Conservation (phyloP, 2,329 filamentous ascomycete genomes). For the Aspergillus latus region DNA sequence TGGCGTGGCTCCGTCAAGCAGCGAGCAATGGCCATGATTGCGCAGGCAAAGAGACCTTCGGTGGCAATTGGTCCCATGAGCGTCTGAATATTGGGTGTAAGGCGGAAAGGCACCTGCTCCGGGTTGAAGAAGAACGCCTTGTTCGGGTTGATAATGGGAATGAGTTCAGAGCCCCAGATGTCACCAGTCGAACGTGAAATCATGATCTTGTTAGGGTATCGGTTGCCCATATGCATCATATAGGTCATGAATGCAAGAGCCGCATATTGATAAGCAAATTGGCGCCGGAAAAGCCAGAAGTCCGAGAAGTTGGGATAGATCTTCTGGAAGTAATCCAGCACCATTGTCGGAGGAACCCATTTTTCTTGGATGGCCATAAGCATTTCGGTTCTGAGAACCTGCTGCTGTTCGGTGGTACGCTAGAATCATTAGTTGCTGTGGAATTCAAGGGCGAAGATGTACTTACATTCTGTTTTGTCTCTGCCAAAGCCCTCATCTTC, state of each 20-base stretch:
- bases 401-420: slow-evolving; percentile 63
- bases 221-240: slow-evolving; percentile 93
- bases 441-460: not conserved
- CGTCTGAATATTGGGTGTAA: slow-evolving; percentile 93
- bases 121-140: slow-evolving; percentile 93
- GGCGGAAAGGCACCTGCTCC: slow-evolving; percentile 93
- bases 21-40: slow-evolving; percentile 93
- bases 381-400: slow-evolving; percentile 80
- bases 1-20: slow-evolving; percentile 78
- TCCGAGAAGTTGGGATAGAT: slow-evolving; percentile 87
- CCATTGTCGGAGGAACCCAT: slow-evolving; percentile 80
- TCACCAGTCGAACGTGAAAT: slow-evolving; percentile 85
- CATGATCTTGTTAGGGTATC: slow-evolving; percentile 92
- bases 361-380: slow-evolving; percentile 92
- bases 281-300: slow-evolving; percentile 97
- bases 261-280: slow-evolving; percentile 94
- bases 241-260: slow-evolving; percentile 98
- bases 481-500: slow-evolving; percentile 75
- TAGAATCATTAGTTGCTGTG: slow-evolving; percentile 31
- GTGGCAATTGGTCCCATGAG: slow-evolving; percentile 94
- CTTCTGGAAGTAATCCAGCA: slow-evolving; percentile 83
- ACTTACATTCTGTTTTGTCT: slow-evolving; percentile 60
- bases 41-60: slow-evolving; percentile 93
- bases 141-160: slow-evolving; percentile 79
- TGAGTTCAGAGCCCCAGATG: slow-evolving; percentile 93